Evolutionary conservation across 176 grass and related monocot species (phyloP).

Genomic region (Phoenix dactylifera): DNA sequence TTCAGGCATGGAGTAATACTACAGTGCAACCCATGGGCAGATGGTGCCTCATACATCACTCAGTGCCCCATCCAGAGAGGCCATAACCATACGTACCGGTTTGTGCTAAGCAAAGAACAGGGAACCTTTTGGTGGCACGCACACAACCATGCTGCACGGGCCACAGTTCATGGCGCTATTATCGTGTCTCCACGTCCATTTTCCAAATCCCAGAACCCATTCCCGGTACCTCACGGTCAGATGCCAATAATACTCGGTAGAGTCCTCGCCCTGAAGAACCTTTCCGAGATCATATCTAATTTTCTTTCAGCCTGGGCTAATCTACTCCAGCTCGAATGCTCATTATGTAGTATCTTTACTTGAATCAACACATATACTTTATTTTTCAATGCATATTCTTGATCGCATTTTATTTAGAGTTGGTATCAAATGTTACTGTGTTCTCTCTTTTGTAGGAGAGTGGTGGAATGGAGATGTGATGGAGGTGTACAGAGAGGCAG

Average conservation of each 20-base stretch:
- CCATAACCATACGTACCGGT: constrained; percentile 16
- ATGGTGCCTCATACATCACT: constrained; percentile 25
- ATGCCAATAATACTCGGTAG: constrained; percentile 32
- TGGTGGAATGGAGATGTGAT: constrained; percentile 31
- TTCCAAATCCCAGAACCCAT: constrained; percentile 1
- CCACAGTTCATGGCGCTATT: constrained; percentile 23
- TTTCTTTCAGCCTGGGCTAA: too few relatives aligned
- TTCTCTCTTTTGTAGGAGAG: constrained; percentile 15
- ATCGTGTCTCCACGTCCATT: constrained; percentile 10
- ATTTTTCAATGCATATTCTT: too few relatives aligned
- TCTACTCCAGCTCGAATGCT: too few relatives aligned
- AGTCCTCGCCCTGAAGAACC: too few relatives aligned
- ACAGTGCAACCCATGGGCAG: constrained; percentile 15
- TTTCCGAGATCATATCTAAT: too few relatives aligned
- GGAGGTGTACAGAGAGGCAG: constrained; percentile 5
- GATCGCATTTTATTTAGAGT: too few relatives aligned
- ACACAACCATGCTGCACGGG: constrained; percentile 18
- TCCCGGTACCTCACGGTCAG: background rate
- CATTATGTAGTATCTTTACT: too few relatives aligned
- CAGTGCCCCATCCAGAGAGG: constrained; percentile 27
- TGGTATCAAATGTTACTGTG: too few relatives aligned
- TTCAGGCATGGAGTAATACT: constrained; percentile 28
- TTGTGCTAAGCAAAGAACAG: constrained; percentile 15
- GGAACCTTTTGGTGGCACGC: constrained; percentile 51
- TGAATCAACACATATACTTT: too few relatives aligned